Conservation (phyloP, 2,329 filamentous ascomycete species). For the Emergomyces orientalis region DNA sequence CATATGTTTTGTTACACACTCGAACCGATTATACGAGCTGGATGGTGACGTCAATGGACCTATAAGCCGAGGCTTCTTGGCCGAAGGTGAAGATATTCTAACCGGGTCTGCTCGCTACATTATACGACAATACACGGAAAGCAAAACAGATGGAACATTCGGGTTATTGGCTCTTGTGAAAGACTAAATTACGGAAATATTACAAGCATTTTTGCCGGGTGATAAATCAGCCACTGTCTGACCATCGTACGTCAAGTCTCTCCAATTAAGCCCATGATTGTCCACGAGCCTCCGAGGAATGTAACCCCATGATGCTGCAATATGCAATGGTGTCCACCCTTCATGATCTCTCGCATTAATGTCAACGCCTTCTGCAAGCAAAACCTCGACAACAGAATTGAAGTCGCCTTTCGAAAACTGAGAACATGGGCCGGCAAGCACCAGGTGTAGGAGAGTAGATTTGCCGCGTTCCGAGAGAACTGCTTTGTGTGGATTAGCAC, state of each 20-base stretch:
- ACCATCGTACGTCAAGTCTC: slow-evolving; percentile 3
- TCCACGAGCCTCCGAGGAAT: not conserved
- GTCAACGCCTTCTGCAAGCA: slow-evolving; percentile 5
- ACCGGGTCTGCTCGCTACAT: no score
- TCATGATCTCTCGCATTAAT: slow-evolving; percentile 8
- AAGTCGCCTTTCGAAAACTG: not conserved
- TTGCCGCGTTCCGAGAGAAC: not conserved
- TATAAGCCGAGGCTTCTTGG: no score
- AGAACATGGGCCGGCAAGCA: slow-evolving; percentile 3
- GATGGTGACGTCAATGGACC: no score
- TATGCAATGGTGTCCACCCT: slow-evolving; percentile 9
- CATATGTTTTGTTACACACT: no score
- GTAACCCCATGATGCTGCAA: slow-evolving; percentile 9
- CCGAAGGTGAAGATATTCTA: no score
- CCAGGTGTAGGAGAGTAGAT: slow-evolving; percentile 10
- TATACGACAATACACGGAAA: no score
- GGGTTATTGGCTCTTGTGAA: no score
- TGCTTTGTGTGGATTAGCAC: slow-evolving; percentile 6
- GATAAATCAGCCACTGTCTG: not conserved
- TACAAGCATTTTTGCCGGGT: no score
- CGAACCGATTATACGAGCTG: no score
- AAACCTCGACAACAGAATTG: slow-evolving; percentile 4
- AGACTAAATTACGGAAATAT: no score
- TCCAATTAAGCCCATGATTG: slow-evolving; percentile 4
- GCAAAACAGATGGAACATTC: no score